phyloP scores from a whole-genome alignment of 2,329 filamentous ascomycete species.

The Microsporum ferrugineum region DNA sequence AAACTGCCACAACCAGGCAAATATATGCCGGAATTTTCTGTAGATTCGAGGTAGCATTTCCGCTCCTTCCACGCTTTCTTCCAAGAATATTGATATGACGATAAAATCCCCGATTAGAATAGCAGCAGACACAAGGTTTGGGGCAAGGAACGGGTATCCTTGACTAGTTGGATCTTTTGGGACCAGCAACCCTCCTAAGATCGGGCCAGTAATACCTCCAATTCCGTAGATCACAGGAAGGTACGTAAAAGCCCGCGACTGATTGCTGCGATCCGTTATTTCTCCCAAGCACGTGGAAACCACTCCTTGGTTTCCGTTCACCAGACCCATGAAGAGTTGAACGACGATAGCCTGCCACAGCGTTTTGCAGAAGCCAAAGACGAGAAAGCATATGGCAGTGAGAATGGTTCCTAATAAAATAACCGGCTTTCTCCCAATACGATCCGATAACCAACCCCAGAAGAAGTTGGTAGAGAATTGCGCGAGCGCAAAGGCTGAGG shows the following conservation, averaged over 20 bases:
- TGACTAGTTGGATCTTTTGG: conserved; percentile 45
- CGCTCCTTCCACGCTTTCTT: conserved; percentile 69
- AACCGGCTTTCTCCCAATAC: conserved; percentile 68
- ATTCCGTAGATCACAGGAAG: conserved; percentile 92
- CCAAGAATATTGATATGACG: conserved; percentile 65
- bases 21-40: conserved; percentile 48
- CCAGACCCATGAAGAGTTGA: conserved; percentile 78
- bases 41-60: conserved; percentile 50
- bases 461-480: conserved; percentile 88
- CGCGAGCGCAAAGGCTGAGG: conserved; percentile 81
- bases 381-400: conserved; percentile 67
- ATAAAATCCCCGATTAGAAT: conserved; percentile 63
- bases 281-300: conserved; percentile 91
- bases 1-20: conserved; percentile 60
- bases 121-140: conserved; percentile 66
- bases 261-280: conserved; percentile 88
- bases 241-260: conserved; percentile 87
- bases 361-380: conserved; percentile 74
- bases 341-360: conserved; percentile 78
- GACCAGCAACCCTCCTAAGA: conserved; percentile 77
- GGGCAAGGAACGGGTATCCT: conserved; percentile 68
- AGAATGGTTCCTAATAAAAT: conserved; percentile 72
- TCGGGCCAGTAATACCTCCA: conserved; percentile 82
- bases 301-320: conserved; percentile 91
- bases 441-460: conserved; percentile 76